Percentiles rank a stretch among this genome's conserved stretches.
Conservation (phyloP, 2,329 filamentous ascomycete species). For the Claviceps purpurea region DNA sequence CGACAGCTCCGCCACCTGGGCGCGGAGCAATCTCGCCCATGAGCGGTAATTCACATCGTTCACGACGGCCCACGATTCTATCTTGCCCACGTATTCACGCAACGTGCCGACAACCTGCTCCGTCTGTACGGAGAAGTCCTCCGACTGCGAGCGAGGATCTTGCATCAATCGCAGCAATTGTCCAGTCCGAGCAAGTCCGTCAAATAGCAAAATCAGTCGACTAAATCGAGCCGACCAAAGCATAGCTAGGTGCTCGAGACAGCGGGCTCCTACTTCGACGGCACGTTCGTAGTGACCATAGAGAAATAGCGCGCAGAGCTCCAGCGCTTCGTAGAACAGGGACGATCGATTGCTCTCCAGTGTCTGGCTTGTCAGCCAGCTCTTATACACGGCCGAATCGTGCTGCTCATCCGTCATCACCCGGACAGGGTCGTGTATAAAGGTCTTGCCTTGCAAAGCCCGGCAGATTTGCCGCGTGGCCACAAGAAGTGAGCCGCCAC, state of each 20-base stretch:
- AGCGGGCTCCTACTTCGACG: conserved; percentile 40
- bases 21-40: conserved; percentile 56
- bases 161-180: conserved; percentile 34
- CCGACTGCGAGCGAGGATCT: conserved; percentile 30
- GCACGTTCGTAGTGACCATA: conserved; percentile 50
- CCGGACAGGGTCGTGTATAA: conserved; percentile 30
- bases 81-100: conserved; percentile 40
- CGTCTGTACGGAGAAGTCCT: conserved; percentile 28
- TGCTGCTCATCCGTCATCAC: conserved; percentile 60
- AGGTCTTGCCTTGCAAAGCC: conserved; percentile 64
- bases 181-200: conserved; percentile 44
- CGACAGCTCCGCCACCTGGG: conserved; percentile 52
- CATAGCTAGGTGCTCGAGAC: conserved; percentile 31
- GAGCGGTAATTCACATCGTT: conserved; percentile 58
- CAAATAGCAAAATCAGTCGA: conserved; percentile 43
- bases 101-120: conserved; percentile 39
- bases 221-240: conserved; percentile 49
- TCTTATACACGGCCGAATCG: conserved; percentile 42
- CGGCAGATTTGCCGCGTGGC: conserved; percentile 52
- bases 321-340: conserved; percentile 54
- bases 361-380: conserved; percentile 38
- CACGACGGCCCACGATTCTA: conserved; percentile 49
- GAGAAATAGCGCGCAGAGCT: conserved; percentile 48
- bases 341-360: conserved; percentile 50
- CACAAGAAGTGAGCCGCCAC: conserved; percentile 58